A percentile compares a stretch with the other conserved stretches of the same genome.
Evolutionary conservation across 371 early-diverging fungal species (phyloP).

Genomic region (Apophysomyces variabilis): DNA sequence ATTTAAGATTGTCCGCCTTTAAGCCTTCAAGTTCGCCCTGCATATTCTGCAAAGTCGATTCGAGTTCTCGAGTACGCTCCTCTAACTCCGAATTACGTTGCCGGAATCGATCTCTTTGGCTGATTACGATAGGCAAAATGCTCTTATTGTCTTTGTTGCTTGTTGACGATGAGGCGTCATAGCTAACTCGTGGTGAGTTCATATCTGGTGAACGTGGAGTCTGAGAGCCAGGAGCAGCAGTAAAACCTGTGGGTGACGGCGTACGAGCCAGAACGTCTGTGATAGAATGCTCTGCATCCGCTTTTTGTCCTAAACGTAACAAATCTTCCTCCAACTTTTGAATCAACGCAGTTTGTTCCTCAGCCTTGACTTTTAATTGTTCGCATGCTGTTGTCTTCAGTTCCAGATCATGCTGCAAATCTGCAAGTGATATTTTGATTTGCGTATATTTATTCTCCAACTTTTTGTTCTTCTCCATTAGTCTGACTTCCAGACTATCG

Average conservation of each 20-base stretch:
- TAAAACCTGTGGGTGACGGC: constrained; percentile 19
- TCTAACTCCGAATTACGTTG: constrained; percentile 85
- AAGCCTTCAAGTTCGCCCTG: constrained; percentile 66
- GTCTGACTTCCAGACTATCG: constrained; percentile 68
- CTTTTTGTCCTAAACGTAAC: constrained; percentile 50
- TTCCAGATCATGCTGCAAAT: constrained; percentile 42
- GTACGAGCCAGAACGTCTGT: constrained; percentile 24
- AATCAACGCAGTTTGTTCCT: constrained; percentile 61
- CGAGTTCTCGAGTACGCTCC: constrained; percentile 65
- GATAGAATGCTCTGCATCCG: constrained; percentile 12
- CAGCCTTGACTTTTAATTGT: constrained; percentile 37
- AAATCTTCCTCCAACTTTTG: constrained; percentile 78
- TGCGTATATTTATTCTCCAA: constrained; percentile 77
- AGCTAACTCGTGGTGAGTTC: constrained; percentile 32
- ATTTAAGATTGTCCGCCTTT: constrained; percentile 81
- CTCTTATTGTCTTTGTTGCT: constrained; percentile 49
- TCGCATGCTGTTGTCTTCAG: constrained; percentile 30
- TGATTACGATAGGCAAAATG: constrained; percentile 84
- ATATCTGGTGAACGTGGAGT: constrained; percentile 21
- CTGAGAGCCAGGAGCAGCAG: not conserved
- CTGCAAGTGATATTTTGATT: constrained; percentile 60
- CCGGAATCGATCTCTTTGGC: constrained; percentile 89
- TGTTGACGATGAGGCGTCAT: constrained; percentile 30
- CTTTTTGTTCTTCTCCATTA: constrained; percentile 85
- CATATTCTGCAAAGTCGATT: constrained; percentile 67